A percentile compares a stretch with the other conserved stretches of the same genome.
These are phyloP conservation scores for Colletotrichum tropicale DNA, from an alignment of 2,329 filamentous ascomycete genomes.

Conservation along the genomic window DNA sequence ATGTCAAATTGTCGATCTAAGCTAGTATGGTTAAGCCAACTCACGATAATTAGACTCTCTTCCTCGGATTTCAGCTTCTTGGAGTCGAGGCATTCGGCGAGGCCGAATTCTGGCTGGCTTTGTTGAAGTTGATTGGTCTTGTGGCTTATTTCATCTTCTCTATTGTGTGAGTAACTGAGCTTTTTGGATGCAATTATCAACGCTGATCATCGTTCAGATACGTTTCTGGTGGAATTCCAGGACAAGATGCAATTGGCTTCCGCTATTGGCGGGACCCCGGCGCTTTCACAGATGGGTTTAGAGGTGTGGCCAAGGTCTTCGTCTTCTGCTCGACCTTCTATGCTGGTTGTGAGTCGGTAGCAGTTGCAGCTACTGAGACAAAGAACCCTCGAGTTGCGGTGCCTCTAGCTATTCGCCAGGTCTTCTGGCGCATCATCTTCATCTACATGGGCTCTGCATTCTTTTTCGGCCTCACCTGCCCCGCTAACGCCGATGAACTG, in stretches of 20 bases:
- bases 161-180: constrained; percentile 53
- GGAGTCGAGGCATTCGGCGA: constrained; percentile 79
- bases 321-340: constrained; percentile 75
- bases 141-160: constrained; percentile 77
- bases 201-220: constrained; percentile 43
- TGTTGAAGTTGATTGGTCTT: constrained; percentile 73
- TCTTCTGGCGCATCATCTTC: constrained; percentile 66
- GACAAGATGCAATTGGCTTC: constrained; percentile 66
- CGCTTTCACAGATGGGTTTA: constrained; percentile 71
- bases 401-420: constrained; percentile 62
- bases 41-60: constrained; percentile 45
- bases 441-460: constrained; percentile 73
- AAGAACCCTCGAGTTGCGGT: constrained; percentile 61
- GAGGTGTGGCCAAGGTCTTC: constrained; percentile 68
- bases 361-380: constrained; percentile 67
- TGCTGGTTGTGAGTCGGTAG: constrained; percentile 68
- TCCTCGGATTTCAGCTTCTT: constrained; percentile 71
- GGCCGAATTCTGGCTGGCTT: constrained; percentile 79
- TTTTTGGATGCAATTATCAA: not conserved
- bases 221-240: constrained; percentile 68
- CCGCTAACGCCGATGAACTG: constrained; percentile 68
- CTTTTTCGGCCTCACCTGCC: constrained; percentile 77
- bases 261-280: constrained; percentile 75
- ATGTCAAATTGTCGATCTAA: constrained; percentile 10
- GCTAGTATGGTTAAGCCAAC: not conserved